A percentile compares a stretch with the other conserved stretches of the same genome.
Evolutionary conservation across 768 basidiomycete genomes (phyloP).

Genomic region (Polyporus arcularius): DNA sequence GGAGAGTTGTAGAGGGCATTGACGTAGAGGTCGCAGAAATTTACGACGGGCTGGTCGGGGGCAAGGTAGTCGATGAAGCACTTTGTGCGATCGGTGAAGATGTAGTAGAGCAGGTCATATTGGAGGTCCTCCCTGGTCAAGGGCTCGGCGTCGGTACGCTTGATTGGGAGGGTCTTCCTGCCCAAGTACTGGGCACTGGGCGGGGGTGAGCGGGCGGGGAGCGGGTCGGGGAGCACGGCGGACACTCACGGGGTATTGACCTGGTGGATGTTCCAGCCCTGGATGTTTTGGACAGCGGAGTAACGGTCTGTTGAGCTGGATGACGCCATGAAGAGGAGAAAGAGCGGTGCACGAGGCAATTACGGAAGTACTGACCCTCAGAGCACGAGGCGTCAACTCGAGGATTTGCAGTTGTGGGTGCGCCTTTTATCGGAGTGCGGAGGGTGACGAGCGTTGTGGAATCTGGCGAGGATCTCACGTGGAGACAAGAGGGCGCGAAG

Average conservation of each 20-base stretch:
- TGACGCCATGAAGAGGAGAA: slow-evolving; percentile 34
- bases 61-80: slow-evolving; percentile 70
- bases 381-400: slow-evolving; percentile 23
- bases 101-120: slow-evolving; percentile 77
- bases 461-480: slow-evolving; percentile 24
- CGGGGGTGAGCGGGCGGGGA: slow-evolving; percentile 62
- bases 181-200: slow-evolving; percentile 40
- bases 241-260: slow-evolving; percentile 31
- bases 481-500: slow-evolving; percentile 17
- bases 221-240: slow-evolving; percentile 23
- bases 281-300: slow-evolving; percentile 22
- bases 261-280: slow-evolving; percentile 31
- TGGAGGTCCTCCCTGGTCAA: slow-evolving; percentile 84
- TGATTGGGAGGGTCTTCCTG: slow-evolving; percentile 72
- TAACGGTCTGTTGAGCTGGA: slow-evolving; percentile 31
- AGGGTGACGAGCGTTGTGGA: slow-evolving; percentile 13
- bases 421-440: slow-evolving; percentile 21
- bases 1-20: slow-evolving; percentile 77
- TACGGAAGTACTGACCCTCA: slow-evolving; percentile 30
- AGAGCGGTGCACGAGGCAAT: slow-evolving; percentile 31
- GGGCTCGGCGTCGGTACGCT: slow-evolving; percentile 81
- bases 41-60: slow-evolving; percentile 51
- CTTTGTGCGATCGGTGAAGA: slow-evolving; percentile 68
- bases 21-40: slow-evolving; percentile 83
- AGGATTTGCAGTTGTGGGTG: slow-evolving; percentile 16